A percentile compares a stretch with the other conserved stretches of the same genome.
phyloP scores from a whole-genome alignment of 305 asterid species.

The Nicotiana rustica region DNA sequence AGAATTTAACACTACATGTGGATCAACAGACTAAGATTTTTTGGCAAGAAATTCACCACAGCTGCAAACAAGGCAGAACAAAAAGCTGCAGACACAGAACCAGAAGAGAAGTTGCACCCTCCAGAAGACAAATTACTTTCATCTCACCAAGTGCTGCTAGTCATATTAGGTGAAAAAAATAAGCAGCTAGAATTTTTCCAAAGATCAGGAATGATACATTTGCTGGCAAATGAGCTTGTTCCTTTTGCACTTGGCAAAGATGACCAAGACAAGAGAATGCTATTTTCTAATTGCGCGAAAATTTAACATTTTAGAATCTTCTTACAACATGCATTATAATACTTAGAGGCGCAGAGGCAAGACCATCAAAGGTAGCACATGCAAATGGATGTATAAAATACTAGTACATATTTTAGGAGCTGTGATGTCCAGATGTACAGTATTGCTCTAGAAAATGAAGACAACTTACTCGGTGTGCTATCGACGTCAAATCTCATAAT shows the following conservation, averaged over 20 bases:
- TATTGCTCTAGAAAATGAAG: background rate
- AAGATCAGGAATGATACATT: background rate
- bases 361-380: background rate
- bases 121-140: background rate
- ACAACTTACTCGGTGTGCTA: constrained; percentile 74
- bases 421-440: background rate
- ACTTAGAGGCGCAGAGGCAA: background rate
- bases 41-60: background rate
- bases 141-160: background rate
- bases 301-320: background rate
- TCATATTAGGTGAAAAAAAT: background rate
- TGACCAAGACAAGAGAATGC: background rate
- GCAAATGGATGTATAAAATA: background rate
- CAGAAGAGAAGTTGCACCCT: background rate
- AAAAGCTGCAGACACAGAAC: background rate
- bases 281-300: background rate
- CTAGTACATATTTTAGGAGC: background rate
- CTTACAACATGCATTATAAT: background rate
- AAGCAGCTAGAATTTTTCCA: background rate
- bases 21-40: background rate
- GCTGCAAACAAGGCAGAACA: background rate
- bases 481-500: constrained; percentile 90
- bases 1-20: background rate
- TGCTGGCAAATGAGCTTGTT: background rate
- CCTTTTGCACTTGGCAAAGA: background rate